phyloP scores from a whole-genome alignment of 192 early-diverging fungal genomes.

The Dissophora globulifera region DNA sequence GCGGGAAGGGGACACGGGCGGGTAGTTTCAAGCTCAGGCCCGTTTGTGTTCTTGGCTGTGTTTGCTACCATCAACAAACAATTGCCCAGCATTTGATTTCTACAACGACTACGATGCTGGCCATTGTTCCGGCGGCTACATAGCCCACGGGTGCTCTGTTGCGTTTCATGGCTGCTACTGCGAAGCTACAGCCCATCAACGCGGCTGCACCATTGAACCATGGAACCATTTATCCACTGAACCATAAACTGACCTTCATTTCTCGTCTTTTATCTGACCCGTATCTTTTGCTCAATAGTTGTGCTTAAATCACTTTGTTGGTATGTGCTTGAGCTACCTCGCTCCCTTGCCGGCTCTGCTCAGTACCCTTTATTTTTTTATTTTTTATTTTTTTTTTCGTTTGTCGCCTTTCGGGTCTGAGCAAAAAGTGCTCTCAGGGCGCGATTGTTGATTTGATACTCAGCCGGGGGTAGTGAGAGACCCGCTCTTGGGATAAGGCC shows the following conservation, averaged over 20 bases:
- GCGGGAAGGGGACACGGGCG: neutral
- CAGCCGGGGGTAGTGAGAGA: slow-evolving; percentile 6
- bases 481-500: neutral
- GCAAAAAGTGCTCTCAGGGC: slow-evolving; percentile 20
- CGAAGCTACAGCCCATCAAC: neutral
- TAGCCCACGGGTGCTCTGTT: neutral
- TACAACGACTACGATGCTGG: no score
- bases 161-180: neutral
- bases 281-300: slow-evolving; percentile 28
- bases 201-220: slow-evolving; percentile 1
- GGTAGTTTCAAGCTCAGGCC: neutral
- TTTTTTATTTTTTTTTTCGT: neutral
- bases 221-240: no score
- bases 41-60: neutral
- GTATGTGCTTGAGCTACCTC: slow-evolving; percentile 38
- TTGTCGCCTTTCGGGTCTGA: slow-evolving; percentile 30
- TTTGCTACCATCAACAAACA: no score
- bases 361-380: slow-evolving; percentile 5
- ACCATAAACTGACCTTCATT: neutral
- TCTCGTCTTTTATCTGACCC: slow-evolving; percentile 5
- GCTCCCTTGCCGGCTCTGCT: neutral
- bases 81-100: no score
- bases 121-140: neutral
- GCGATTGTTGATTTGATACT: slow-evolving; percentile 1
- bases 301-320: slow-evolving; percentile 57